Evolutionary conservation across 2,329 filamentous ascomycete species (phyloP), one percentile per base, ranked within the genome.

Genomic region (Nigrospora sphaerica): DNA sequence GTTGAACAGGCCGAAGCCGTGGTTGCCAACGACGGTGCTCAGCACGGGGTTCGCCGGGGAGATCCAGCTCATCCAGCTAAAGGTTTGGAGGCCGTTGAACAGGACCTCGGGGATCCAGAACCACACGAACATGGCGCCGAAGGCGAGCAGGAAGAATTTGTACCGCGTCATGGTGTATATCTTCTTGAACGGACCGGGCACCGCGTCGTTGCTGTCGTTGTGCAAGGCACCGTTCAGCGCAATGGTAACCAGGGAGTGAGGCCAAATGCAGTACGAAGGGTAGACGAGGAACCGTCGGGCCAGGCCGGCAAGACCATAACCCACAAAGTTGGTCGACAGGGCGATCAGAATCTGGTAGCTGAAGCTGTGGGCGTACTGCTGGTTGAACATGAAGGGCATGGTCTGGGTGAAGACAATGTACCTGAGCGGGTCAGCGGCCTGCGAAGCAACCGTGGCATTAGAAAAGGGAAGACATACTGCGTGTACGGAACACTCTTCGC

Each of bases 91-190:
- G 2, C 66, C 71, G 40, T 70, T 72, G 53, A 68, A 74, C 2
- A 78, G 58, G 19, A 75, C 63, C 11, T 67, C 75, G 0, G 74
- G 76, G 36, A 80, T 68, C 65, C 72, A 79, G 54, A 80, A 79
- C 62, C 75, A 77, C 38, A 60, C 53, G 49, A 75, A 75, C 50
- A 72, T 68, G 19, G 52, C 67, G 1, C 58, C 45, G 0, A 67
- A 62, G 1, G 74, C 63, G 44, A 68, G 60, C 32, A 67, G 62
- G 42, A 75, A 75, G 57, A 68, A 74, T 33, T 67, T 62, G 46
- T 74, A 74, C 3, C 67, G 61, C 42, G 64, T 64, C 18, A 74
- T 71, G 7, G 47, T 55, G 67, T 50, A 35, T 54, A 50, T 17
- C 50, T 41, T 62, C 33, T 55, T 58, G 63, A 67, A 71, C 71